These are phyloP conservation scores for Fallopia convolvulus DNA, from an alignment of 148 eudicot species.

Conservation along the genomic window DNA sequence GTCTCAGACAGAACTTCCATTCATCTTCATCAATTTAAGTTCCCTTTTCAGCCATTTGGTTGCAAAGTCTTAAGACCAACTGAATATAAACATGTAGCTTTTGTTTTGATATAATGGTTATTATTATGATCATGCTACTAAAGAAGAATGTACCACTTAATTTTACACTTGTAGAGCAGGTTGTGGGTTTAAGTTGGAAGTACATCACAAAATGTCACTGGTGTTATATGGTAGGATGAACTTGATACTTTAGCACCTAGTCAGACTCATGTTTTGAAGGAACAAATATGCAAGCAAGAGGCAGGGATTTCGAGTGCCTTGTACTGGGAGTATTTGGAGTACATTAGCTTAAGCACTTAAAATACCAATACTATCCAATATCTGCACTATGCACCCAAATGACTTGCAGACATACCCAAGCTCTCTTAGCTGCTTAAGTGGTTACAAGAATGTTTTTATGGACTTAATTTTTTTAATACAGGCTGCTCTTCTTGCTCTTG, in stretches of 20 bases:
- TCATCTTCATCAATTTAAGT: neutral
- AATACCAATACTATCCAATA: neutral
- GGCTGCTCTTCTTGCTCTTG: constrained; percentile 93
- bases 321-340: neutral
- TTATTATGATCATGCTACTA: neutral
- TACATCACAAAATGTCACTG: neutral
- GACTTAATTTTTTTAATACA: constrained; percentile 19
- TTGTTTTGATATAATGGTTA: neutral
- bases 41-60: neutral
- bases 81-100: neutral
- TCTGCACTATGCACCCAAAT: neutral
- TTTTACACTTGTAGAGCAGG: neutral
- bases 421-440: neutral
- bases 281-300: too few species aligned
- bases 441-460: neutral
- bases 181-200: neutral
- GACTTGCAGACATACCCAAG: neutral
- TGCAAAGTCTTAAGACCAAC: neutral
- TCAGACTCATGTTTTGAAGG: neutral
- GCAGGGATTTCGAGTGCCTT: too few species aligned
- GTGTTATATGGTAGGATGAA: neutral
- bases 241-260: neutral
- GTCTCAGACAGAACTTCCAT: neutral
- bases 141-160: neutral
- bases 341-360: neutral